Percentiles rank a stretch among this genome's conserved stretches.
Evolutionary conservation across 257 asterid species (phyloP).

Genomic region (Gentiana dahurica): DNA sequence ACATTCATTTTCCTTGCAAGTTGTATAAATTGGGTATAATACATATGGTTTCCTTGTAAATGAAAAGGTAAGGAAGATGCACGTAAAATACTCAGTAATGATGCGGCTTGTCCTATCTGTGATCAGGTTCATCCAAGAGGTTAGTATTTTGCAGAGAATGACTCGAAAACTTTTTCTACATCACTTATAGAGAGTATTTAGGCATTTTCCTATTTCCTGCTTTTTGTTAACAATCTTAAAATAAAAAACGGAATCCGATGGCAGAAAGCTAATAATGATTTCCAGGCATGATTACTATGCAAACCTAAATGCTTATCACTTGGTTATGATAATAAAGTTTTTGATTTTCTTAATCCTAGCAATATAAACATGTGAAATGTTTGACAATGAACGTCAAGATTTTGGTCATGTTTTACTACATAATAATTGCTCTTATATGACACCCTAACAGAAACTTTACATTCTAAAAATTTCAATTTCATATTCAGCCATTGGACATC

Average conservation of each 20-base stretch:
- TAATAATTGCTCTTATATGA: conserved; percentile 1
- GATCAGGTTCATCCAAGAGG: conserved; percentile 98
- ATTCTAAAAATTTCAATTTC: conserved; percentile 28
- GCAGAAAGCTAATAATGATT: neutral
- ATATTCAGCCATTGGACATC: conserved; percentile 81
- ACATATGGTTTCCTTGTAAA: conserved; percentile 35
- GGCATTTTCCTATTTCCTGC: conserved; percentile 3
- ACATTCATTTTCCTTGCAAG: no score
- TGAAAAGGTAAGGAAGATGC: conserved; percentile 84
- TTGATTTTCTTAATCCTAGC: neutral
- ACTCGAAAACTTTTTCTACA: neutral
- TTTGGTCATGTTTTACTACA: neutral
- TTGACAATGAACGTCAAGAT: neutral
- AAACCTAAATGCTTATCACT: neutral
- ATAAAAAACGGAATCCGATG: neutral
- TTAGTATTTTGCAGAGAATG: conserved; percentile 9
- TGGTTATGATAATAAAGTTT: neutral
- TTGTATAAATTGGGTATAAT: no score
- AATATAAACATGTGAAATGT: neutral
- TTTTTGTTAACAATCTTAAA: neutral
- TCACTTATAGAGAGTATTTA: neutral
- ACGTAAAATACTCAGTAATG: conserved; percentile 64
- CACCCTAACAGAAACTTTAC: conserved; percentile 2
- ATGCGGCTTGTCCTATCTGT: conserved; percentile 93
- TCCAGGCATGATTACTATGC: conserved; percentile 1